These are phyloP conservation scores for Claviceps pazoutovae DNA, from an alignment of 2,329 filamentous ascomycete genomes.

Conservation along the genomic window DNA sequence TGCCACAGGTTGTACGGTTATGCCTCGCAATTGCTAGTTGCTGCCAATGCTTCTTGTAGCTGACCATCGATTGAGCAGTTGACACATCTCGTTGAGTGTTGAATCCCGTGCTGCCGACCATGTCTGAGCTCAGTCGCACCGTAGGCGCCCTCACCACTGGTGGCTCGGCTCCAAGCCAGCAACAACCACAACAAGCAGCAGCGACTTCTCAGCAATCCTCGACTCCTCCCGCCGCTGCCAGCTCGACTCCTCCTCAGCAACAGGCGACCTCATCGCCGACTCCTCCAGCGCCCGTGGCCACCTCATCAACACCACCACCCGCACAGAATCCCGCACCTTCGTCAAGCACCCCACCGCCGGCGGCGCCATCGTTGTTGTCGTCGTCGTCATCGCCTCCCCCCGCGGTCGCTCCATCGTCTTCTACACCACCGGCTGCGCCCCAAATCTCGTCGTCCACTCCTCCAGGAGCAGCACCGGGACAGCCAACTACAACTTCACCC, in stretches of 20 bases:
- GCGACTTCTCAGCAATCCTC: not conserved
- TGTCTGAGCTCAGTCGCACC: constrained; percentile 1
- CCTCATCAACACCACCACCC: not conserved
- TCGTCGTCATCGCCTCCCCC: not conserved
- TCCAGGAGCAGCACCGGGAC: constrained; percentile 1
- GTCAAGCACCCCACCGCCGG: not conserved
- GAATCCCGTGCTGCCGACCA: constrained; percentile 1
- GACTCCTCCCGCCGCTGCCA: not conserved
- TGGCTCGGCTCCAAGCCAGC: constrained; percentile 4
- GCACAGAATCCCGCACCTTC: not conserved
- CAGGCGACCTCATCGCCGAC: not conserved
- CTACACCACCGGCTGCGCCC: not conserved
- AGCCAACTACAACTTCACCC: constrained; percentile 6
- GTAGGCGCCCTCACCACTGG: constrained; percentile 13
- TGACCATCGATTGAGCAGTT: constrained; percentile 15
- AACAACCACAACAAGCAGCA: not conserved
- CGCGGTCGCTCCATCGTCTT: not conserved
- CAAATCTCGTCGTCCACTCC: not conserved
- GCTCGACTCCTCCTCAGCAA: not conserved
- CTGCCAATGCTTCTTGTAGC: no score
- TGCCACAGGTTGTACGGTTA: no score
- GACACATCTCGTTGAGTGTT: constrained; percentile 10
- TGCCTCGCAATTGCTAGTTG: no score
- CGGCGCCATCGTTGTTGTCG: not conserved
- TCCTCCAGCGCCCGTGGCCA: not conserved